Evolutionary conservation across 495 filamentous ascomycete genomes (phyloP).

Genomic region (Aspergillus coremiiformis): DNA sequence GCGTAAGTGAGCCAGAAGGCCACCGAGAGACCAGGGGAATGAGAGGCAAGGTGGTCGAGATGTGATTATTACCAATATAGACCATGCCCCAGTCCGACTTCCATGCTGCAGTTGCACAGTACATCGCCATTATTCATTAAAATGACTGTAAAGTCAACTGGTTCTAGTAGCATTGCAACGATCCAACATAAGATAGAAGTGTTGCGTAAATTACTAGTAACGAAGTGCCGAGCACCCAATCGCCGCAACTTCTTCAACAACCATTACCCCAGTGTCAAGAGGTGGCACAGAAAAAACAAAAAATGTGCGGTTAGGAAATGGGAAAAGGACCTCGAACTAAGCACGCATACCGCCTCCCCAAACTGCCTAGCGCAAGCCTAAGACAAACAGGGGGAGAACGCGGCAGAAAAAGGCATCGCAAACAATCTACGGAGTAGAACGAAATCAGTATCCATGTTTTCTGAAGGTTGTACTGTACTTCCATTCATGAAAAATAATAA

Average conservation of each 20-base stretch:
- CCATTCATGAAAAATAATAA: neutral
- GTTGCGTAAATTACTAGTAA: neutral
- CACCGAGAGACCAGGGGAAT: neutral
- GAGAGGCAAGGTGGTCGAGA: neutral
- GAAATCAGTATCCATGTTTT: neutral
- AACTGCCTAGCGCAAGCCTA: conserved; percentile 9
- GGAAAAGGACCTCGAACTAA: neutral
- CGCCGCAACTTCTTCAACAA: neutral
- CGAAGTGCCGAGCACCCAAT: neutral
- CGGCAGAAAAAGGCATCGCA: conserved; percentile 19
- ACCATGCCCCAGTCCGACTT: neutral
- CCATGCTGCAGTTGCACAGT: neutral
- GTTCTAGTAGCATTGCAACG: neutral
- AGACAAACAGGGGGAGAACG: conserved; percentile 11
- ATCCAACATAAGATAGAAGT: neutral
- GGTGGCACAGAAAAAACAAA: neutral
- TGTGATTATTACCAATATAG: neutral
- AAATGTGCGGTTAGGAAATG: conserved; percentile 5
- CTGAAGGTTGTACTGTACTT: neutral
- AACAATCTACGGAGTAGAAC: neutral
- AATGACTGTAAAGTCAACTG: neutral
- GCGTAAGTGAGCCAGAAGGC: conserved; percentile 26
- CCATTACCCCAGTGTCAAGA: neutral
- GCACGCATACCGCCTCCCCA: conserved; percentile 13
- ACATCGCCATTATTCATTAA: conserved; percentile 1